These are phyloP conservation scores for Patellifolia procumbens DNA, from an alignment of 179 eudicot genomes.

Conservation along the genomic window DNA sequence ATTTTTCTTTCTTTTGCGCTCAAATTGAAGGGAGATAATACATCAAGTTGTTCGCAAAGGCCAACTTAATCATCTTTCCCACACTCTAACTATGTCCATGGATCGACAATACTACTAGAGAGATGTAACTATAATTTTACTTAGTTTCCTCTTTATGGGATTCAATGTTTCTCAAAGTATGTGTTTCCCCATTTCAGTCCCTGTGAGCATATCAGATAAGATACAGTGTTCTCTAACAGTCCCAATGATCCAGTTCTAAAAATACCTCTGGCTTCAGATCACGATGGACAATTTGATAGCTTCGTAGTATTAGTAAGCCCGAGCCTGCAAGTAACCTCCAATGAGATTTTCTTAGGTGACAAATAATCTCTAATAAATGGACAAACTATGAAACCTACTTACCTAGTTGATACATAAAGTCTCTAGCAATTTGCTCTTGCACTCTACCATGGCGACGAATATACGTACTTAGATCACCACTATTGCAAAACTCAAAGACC, in stretches of 20 bases:
- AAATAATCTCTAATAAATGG: neutral
- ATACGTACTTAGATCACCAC: constrained; percentile 52
- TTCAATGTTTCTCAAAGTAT: too few relatives aligned
- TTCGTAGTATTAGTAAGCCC: constrained; percentile 42
- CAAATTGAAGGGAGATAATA: too few relatives aligned
- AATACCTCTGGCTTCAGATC: constrained; percentile 61
- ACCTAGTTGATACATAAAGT: constrained; percentile 53
- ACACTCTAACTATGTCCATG: too few relatives aligned
- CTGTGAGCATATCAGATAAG: too few relatives aligned
- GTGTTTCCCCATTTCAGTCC: too few relatives aligned
- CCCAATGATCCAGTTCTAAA: neutral
- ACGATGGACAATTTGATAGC: constrained; percentile 43
- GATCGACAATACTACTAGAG: too few relatives aligned
- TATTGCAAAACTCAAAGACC: constrained; percentile 56
- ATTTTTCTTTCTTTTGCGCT: too few relatives aligned
- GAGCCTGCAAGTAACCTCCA: constrained; percentile 36
- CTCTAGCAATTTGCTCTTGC: constrained; percentile 42
- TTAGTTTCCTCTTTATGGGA: too few relatives aligned
- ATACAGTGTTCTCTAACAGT: neutral
- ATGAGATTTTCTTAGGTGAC: neutral
- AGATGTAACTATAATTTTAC: too few relatives aligned
- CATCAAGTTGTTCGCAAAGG: too few relatives aligned
- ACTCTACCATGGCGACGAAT: constrained; percentile 47
- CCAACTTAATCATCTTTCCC: too few relatives aligned
- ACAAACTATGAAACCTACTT: neutral